Conservation (phyloP, 805 yeast genomes). For the Ogataea corticis region DNA sequence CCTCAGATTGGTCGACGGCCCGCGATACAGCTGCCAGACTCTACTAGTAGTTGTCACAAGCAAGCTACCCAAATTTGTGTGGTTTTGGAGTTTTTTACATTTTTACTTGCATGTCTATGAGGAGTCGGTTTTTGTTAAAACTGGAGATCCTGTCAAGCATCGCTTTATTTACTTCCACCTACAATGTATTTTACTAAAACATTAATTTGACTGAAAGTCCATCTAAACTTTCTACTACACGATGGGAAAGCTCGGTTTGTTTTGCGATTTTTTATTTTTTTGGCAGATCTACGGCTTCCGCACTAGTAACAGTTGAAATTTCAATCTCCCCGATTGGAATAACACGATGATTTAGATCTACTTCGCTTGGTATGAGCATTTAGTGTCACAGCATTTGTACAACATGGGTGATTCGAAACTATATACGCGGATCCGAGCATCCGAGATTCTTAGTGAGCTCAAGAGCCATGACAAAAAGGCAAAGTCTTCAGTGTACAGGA, state of each 20-base stretch:
- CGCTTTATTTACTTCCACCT: no score
- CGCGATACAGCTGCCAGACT: background rate
- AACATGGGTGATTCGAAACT: constrained; percentile 31
- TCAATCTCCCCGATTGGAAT: background rate
- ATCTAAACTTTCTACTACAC: no score
- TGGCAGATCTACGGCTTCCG: background rate
- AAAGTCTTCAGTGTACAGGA: constrained; percentile 37
- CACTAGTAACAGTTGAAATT: background rate
- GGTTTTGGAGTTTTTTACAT: no score
- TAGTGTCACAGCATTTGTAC: background rate
- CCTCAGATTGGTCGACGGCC: background rate
- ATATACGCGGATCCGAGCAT: constrained; percentile 30
- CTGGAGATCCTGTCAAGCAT: no score
- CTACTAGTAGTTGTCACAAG: background rate
- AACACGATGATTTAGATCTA: no score
- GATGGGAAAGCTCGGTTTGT: background rate
- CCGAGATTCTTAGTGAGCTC: constrained; percentile 34
- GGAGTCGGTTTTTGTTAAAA: no score
- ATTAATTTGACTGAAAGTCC: no score
- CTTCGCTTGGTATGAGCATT: no score
- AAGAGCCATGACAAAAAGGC: constrained; percentile 40
- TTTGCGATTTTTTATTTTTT: no score
- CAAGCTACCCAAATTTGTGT: no score
- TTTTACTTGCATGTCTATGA: no score
- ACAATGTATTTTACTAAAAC: no score